Conservation (phyloP, 83 land plant genomes). For the Isoetes engelmannii region DNA sequence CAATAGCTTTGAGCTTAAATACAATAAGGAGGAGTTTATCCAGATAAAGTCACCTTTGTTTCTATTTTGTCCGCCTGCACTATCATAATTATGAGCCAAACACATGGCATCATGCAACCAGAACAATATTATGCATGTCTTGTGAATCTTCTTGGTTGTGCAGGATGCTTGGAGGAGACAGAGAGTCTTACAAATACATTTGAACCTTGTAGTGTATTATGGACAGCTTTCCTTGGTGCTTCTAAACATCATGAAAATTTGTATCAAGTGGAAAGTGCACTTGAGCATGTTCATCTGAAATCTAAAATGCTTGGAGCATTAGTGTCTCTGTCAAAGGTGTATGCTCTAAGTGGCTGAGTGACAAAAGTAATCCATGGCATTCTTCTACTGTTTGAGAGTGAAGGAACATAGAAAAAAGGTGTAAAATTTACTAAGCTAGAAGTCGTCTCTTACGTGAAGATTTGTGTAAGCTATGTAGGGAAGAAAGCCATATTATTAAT, state of each 20-base stretch:
- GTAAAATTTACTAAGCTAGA: too few relatives aligned
- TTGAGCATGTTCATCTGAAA: neutral
- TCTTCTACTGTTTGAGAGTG: too few relatives aligned
- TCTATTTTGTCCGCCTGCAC: neutral
- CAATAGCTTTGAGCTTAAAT: neutral
- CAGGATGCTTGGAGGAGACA: neutral
- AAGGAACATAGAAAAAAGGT: too few relatives aligned
- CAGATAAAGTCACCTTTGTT: neutral
- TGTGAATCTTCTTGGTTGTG: neutral
- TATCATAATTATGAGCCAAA: neutral
- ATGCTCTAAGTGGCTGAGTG: too few relatives aligned
- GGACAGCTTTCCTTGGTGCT: slow-evolving; percentile 9
- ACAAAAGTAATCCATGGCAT: too few relatives aligned
- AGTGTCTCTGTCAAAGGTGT: too few relatives aligned
- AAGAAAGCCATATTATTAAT: too few relatives aligned
- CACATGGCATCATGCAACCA: neutral
- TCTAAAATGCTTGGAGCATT: too few relatives aligned
- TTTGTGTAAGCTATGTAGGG: too few relatives aligned
- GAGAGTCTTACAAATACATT: neutral
- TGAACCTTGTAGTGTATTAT: neutral
- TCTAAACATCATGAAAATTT: neutral
- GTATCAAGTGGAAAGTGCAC: neutral
- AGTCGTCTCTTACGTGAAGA: too few relatives aligned
- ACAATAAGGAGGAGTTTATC: neutral
- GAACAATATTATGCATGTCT: neutral